Base-by-base conservation (phyloP, 306 rosid genomes). In the Cotoneaster glaucophyllus region DNA sequence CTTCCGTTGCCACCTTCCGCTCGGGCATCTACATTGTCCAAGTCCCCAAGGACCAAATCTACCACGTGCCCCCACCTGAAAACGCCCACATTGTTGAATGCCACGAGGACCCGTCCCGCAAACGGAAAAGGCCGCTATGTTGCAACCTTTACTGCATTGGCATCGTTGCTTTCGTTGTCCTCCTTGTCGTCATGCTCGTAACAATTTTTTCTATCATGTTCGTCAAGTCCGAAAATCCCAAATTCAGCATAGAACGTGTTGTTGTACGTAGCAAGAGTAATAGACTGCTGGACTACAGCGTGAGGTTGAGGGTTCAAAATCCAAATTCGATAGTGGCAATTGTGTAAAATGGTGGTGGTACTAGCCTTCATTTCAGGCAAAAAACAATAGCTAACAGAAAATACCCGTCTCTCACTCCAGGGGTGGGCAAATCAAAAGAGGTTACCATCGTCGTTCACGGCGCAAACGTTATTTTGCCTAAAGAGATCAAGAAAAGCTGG, bases 41-140 rank as follows among this genome's bases (percentile, higher is more conserved):
- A 24, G 84, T 90, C 66, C 93, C 96, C 8, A 90, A 87, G 59
- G 91, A 93, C 56, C 96, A 90, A 80, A 79, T 90, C 69, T 93
- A 88, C 69, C 91, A 87, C 0, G 64, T 88, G 8, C 96, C 96
- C 1, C 83, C 90, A 0, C 86, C 90, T 0, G 85, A 87, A 69
- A 87, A 92, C 28, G 87, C 90, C 21, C 24, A 7, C 4, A 54
- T 92, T 13, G 86, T 82, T 5, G 79, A 88, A 31, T 67, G 32
- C 18, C 80, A 74, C n/a, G 76, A 52, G 1, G 67, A 64, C 15
- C 21, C 81, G 72, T 0, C 4, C 0, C 65, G 10, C 11, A 26
- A 17, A 2, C 62, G 4, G 5, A 83, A 54, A 1, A 17, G 24
- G 21, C 44, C 34, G 22, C 0, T 80, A 71, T 82, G 77, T 34